These are phyloP conservation scores for Lenzites betulinus DNA, from an alignment of 768 basidiomycete genomes.

Conservation along the genomic window DNA sequence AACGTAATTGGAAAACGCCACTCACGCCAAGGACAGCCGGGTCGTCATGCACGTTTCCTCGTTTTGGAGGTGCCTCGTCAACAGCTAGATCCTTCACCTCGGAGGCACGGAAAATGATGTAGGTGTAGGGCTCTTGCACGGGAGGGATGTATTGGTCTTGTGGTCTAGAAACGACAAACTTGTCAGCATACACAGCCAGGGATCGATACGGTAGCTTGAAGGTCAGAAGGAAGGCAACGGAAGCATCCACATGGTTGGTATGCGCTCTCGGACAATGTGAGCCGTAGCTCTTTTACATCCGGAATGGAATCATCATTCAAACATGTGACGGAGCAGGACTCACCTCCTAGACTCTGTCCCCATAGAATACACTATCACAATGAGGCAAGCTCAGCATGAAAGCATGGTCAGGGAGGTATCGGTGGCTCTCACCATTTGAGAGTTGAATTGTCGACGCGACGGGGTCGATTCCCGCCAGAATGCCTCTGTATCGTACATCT, in stretches of 20 bases:
- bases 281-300: slow-evolving; percentile 44
- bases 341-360: slow-evolving; percentile 84
- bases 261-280: slow-evolving; percentile 45
- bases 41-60: slow-evolving; percentile 76
- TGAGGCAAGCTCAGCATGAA: background rate
- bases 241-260: slow-evolving; percentile 53
- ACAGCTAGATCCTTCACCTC: slow-evolving; percentile 90
- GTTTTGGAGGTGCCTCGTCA: slow-evolving; percentile 57
- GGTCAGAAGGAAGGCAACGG: slow-evolving; percentile 70
- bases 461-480: slow-evolving; percentile 85
- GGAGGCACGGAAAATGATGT: slow-evolving; percentile 89
- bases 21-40: slow-evolving; percentile 82
- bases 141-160: slow-evolving; percentile 81
- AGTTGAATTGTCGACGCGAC: slow-evolving; percentile 84
- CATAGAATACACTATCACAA: slow-evolving; percentile 85
- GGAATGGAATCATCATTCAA: slow-evolving; percentile 38
- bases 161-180: slow-evolving; percentile 45
- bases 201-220: background rate
- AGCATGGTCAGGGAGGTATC: background rate
- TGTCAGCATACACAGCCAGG: slow-evolving; percentile 28
- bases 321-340: slow-evolving; percentile 29
- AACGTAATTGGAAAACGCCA: slow-evolving; percentile 27
- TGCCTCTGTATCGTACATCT: slow-evolving; percentile 88
- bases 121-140: slow-evolving; percentile 80
- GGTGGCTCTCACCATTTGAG: slow-evolving; percentile 64